These are phyloP conservation scores for Hyphopichia buzzinii DNA, from an alignment of 1,139 yeast genomes.

Conservation along the genomic window DNA sequence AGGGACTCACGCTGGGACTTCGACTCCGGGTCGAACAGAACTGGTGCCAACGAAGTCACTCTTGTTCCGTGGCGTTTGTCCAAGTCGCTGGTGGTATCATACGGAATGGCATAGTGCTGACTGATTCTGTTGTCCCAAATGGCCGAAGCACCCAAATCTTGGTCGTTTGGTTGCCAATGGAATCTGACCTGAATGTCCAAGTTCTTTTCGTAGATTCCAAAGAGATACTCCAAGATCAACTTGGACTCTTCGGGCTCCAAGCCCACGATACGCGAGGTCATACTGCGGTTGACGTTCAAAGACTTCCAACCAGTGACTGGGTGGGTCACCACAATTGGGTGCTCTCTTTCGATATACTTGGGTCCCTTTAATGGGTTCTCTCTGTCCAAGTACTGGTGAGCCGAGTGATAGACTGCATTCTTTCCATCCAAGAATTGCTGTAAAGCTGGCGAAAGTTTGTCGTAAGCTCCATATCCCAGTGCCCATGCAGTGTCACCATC, in stretches of 20 bases:
- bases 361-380: conserved; percentile 44
- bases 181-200: conserved; percentile 35
- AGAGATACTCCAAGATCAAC: conserved; percentile 37
- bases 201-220: conserved; percentile 39
- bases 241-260: conserved; percentile 40
- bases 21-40: conserved; percentile 19
- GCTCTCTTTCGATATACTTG: conserved; percentile 39
- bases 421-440: conserved; percentile 50
- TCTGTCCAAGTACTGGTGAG: conserved; percentile 41
- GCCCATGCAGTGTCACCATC: conserved; percentile 55
- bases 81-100: conserved; percentile 13
- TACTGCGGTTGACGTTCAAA: conserved; percentile 42
- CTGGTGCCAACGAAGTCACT: conserved; percentile 21
- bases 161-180: conserved; percentile 20
- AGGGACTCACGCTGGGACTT: conserved; percentile 22
- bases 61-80: conserved; percentile 22
- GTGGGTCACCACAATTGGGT: conserved; percentile 49
- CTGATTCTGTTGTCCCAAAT: conserved; percentile 24
- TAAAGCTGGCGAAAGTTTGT: conserved; percentile 47
- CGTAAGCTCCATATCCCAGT: conserved; percentile 51
- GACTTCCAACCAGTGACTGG: conserved; percentile 59
- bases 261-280: conserved; percentile 45
- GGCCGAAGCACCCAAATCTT: conserved; percentile 20
- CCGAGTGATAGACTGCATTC: conserved; percentile 44
- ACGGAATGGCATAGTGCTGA: conserved; percentile 20